phyloP scores from a whole-genome alignment of 1,284 basidiomycete species.

The Ceratorhiza oryzae-sativae region DNA sequence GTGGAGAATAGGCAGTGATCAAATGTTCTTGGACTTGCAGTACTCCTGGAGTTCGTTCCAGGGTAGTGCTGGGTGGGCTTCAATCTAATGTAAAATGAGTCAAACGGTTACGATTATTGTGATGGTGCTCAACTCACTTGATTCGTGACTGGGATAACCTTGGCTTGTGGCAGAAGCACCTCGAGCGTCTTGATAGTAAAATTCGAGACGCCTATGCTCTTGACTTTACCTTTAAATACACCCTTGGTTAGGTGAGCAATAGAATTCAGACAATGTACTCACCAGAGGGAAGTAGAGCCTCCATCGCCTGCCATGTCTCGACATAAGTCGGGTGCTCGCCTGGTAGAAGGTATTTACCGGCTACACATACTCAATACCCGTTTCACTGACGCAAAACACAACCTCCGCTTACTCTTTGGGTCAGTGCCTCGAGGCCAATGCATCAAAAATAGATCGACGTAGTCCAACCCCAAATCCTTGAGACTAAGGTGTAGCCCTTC shows the following conservation, averaged over 20 bases:
- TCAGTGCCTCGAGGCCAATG: constrained; percentile 52
- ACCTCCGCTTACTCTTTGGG: constrained; percentile 12
- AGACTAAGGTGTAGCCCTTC: constrained; percentile 55
- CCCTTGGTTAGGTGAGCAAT: no score
- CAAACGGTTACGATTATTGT: no score
- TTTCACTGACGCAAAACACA: constrained; percentile 44
- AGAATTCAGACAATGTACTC: neutral
- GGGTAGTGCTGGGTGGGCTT: constrained; percentile 79
- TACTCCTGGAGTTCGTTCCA: constrained; percentile 74
- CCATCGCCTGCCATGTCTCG: constrained; percentile 61
- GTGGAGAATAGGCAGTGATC: constrained; percentile 83
- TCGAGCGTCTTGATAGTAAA: constrained; percentile 52
- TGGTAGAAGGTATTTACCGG: constrained; percentile 55
- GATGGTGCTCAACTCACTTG: constrained; percentile 55
- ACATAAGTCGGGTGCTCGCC: constrained; percentile 58
- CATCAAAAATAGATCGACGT: constrained; percentile 61
- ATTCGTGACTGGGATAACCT: constrained; percentile 73
- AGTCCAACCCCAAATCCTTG: constrained; percentile 55
- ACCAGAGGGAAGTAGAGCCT: constrained; percentile 52
- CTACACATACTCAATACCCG: neutral
- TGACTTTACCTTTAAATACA: constrained; percentile 43
- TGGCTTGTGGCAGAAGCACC: constrained; percentile 53
- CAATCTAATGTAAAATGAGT: constrained; percentile 53
- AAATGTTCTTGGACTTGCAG: constrained; percentile 77
- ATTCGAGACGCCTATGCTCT: constrained; percentile 57